phyloP scores from a whole-genome alignment of 2,329 filamentous ascomycete genomes.

The Diaporthe helianthi region DNA sequence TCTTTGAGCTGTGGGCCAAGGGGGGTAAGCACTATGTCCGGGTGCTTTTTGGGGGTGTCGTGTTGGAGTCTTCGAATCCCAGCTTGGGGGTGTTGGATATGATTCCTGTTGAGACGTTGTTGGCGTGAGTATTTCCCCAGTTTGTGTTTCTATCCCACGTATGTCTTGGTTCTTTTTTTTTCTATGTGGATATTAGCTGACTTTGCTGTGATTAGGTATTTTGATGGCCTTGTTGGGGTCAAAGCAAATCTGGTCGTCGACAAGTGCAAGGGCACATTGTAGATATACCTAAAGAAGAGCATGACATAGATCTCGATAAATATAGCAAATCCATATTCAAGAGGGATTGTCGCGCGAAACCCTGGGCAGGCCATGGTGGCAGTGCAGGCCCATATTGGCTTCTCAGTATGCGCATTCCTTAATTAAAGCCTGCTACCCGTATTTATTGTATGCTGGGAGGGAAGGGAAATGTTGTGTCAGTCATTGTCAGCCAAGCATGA shows the following conservation, averaged over 20 bases:
- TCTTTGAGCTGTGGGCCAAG: slow-evolving; percentile 74
- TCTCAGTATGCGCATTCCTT: background rate
- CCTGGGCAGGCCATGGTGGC: background rate
- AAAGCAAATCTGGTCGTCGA: slow-evolving; percentile 50
- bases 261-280: slow-evolving; percentile 30
- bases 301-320: background rate
- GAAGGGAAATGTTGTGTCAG: background rate
- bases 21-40: slow-evolving; percentile 59
- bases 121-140: slow-evolving; percentile 46
- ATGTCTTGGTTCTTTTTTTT: background rate
- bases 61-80: slow-evolving; percentile 71
- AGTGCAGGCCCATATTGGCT: background rate
- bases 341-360: background rate
- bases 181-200: background rate
- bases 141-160: too few species aligned
- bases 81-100: slow-evolving; percentile 70
- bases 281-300: background rate
- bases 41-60: slow-evolving; percentile 72
- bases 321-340: background rate
- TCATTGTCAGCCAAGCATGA: slow-evolving; percentile 8
- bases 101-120: slow-evolving; percentile 67
- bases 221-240: slow-evolving; percentile 71
- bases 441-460: background rate
- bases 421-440: background rate
- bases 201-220: slow-evolving; percentile 52